Percentiles rank a stretch among this genome's conserved stretches.
These are phyloP conservation scores for Arctium minus DNA, from an alignment of 129 eudicot species.

Conservation along the genomic window DNA sequence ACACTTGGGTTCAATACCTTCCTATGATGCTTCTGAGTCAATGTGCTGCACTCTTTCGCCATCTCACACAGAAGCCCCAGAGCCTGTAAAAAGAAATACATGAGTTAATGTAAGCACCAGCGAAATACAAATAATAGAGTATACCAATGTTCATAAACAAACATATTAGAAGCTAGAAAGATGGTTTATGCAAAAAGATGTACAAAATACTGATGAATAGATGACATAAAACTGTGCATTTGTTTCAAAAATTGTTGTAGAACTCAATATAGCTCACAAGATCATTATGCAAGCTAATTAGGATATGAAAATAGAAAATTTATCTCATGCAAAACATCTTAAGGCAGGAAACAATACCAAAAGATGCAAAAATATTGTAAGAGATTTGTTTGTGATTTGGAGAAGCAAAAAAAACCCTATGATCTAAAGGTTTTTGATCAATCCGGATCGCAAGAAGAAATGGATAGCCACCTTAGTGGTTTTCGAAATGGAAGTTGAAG, in stretches of 20 bases:
- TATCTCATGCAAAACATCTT: not conserved
- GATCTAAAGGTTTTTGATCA: too few species aligned
- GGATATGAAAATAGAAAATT: not conserved
- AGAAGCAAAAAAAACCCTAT: too few species aligned
- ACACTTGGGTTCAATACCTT: slow-evolving; percentile 32
- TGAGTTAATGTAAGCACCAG: not conserved
- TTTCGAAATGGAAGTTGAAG: too few species aligned
- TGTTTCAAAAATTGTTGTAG: not conserved
- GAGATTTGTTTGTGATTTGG: too few species aligned
- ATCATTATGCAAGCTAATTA: not conserved
- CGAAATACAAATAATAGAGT: not conserved
- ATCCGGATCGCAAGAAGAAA: too few species aligned
- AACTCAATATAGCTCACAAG: not conserved
- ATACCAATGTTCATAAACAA: not conserved
- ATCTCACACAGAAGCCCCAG: slow-evolving; percentile 74
- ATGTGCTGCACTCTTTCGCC: slow-evolving; percentile 45
- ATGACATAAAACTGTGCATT: not conserved
- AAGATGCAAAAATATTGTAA: not conserved
- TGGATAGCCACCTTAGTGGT: too few species aligned
- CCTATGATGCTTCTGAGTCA: slow-evolving; percentile 41
- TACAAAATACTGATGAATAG: not conserved
- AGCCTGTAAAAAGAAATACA: slow-evolving; percentile 48
- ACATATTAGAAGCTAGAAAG: not conserved
- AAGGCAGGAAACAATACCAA: not conserved
- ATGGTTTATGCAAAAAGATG: not conserved